Conservation (phyloP, 345 rosid species). For the Conringia planisiliqua region DNA sequence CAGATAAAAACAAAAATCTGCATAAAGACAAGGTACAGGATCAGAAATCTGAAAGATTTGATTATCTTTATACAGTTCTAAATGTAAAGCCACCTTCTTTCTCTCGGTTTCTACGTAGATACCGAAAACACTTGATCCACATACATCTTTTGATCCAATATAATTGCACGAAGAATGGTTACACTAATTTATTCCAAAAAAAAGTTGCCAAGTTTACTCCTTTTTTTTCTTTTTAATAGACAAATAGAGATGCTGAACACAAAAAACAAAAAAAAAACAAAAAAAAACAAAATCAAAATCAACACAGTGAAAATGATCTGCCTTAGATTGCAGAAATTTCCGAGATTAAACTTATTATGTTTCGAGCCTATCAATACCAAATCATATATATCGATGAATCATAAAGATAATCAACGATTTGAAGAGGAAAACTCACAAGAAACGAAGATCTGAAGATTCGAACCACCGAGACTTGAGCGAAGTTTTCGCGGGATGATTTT, state of each 20-base stretch:
- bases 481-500: neutral
- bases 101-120: neutral
- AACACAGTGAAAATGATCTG: neutral
- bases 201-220: neutral
- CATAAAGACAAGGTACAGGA: neutral
- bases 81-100: neutral
- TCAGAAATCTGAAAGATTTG: neutral
- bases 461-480: neutral
- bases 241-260: neutral
- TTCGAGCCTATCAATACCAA: neutral
- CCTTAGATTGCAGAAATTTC: neutral
- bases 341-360: neutral
- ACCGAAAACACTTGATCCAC: neutral
- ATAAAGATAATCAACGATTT: neutral
- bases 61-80: neutral
- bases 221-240: too few species aligned
- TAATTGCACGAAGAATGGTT: neutral
- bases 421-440: conserved; percentile 13
- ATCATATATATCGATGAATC: neutral
- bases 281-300: neutral
- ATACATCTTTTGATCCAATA: neutral
- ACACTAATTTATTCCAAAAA: neutral
- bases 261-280: neutral
- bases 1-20: neutral
- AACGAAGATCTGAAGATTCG: conserved; percentile 1